Percentiles rank a stretch among this genome's conserved stretches.
Evolutionary conservation across 345 rosid genomes (phyloP).

Genomic region (Eucalyptus erythrocorys): DNA sequence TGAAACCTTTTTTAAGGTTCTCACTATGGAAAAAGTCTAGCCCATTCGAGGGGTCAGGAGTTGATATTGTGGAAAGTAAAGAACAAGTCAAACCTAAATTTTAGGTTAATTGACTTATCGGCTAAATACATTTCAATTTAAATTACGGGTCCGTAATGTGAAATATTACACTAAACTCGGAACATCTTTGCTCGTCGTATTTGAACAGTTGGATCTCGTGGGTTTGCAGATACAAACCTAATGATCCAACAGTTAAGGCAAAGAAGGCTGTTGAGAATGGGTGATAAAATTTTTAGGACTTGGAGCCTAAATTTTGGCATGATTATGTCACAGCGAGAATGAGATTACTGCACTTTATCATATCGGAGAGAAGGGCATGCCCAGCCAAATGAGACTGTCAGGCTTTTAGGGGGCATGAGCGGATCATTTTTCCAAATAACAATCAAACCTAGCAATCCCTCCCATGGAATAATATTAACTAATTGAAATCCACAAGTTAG

Average conservation of each 20-base stretch:
- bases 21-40: background rate
- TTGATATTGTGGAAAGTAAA: no score
- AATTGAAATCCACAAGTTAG: background rate
- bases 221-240: background rate
- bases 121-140: background rate
- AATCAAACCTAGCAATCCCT: background rate
- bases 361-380: no score
- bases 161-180: accelerated
- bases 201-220: background rate
- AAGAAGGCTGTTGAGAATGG: background rate
- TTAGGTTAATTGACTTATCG: no score
- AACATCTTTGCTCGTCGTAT: accelerated
- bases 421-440: background rate
- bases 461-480: background rate
- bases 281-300: background rate
- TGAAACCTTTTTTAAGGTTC: no score
- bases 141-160: background rate
- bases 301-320: background rate
- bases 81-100: no score
- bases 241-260: background rate
- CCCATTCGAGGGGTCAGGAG: background rate
- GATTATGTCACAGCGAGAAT: no score
- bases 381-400: background rate
- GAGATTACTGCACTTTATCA: background rate
- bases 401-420: background rate